Base-by-base conservation (phyloP, 805 yeast species). In the Cyberlindnera americana region DNA sequence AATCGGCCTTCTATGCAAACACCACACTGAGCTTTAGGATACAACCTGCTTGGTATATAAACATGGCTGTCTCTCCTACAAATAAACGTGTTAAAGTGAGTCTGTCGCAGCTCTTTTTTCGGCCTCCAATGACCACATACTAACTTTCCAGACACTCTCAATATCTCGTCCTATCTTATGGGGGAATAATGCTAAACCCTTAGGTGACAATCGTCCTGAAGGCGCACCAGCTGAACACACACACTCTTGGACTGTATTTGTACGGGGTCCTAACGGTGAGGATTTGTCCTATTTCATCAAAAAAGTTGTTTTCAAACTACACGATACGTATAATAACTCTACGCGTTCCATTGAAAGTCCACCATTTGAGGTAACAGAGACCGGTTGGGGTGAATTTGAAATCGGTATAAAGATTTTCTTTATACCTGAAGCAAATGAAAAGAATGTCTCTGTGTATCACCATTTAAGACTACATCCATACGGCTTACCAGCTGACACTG, bases 351-450 rank as follows among this genome's bases (percentile, higher is more conserved):
- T 91, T 13, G 98, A 93, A 47, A 59, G 69, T 22, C 97, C 98
- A 2, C 99, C 99, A 0, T 93, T 83, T 54, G 95, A 89, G 60
- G 88, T 93, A 21, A 84, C 95, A 2, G 99, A 93, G 57, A 86
- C 98, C 0, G 99, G 99, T 0, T 93, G 99, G 99, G 99, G 99
- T 50, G 99, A 93, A 61, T 93, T 93, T 62, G 99, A 93, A 56
- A 83, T 93, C 46, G 77, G 85, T 26, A 81, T 93, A 40, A 86
- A 90, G 57, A 77, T 93, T 14, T 90, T 81, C 60, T 93, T 93
- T 61, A 81, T 80, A 27, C 73, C 81, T n/a, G 95, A 86, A 22
- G 82, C 95, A 13, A 82, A 81, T 50, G 99, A 93, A 57, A 93
- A 93, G 66, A 81, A 84, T 61, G 66, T 93, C 33, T 83, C 81